Percentiles rank a stretch among this genome's conserved stretches.
Evolutionary conservation across 2,329 filamentous ascomycete genomes (phyloP).

Genomic region (Hypoxylon sp.): DNA sequence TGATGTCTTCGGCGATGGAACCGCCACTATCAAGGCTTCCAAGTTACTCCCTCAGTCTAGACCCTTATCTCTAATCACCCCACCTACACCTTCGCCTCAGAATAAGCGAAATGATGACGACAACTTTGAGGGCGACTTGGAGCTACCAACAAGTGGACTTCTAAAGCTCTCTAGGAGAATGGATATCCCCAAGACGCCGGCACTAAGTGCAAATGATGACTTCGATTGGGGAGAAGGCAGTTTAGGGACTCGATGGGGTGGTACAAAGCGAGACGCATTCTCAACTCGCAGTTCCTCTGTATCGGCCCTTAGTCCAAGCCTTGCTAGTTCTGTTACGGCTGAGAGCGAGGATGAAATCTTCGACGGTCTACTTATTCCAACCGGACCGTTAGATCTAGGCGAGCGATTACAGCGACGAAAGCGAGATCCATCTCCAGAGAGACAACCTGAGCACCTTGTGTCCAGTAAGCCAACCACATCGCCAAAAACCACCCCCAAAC

Average conservation of each 20-base stretch:
- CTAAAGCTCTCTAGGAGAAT: conserved; percentile 74
- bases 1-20: conserved; percentile 74
- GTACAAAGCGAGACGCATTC: conserved; percentile 83
- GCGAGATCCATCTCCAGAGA: conserved; percentile 70
- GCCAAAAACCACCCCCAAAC: conserved; percentile 49
- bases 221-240: conserved; percentile 96
- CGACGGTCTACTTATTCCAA: conserved; percentile 88
- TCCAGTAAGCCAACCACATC: conserved; percentile 55
- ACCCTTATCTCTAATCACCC: conserved; percentile 64
- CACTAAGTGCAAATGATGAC: conserved; percentile 75
- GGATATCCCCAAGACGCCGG: conserved; percentile 75
- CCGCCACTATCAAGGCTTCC: conserved; percentile 77
- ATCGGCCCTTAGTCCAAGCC: conserved; percentile 91
- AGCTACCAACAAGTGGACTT: conserved; percentile 77
- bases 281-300: conserved; percentile 88
- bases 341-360: conserved; percentile 96
- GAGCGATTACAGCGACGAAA: conserved; percentile 82
- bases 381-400: conserved; percentile 85
- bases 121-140: conserved; percentile 80
- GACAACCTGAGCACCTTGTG: conserved; percentile 52
- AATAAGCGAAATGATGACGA: conserved; percentile 71
- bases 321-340: conserved; percentile 89
- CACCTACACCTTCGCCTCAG: conserved; percentile 69
- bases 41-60: conserved; percentile 58
- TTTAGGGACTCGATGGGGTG: conserved; percentile 89